Evolutionary conservation across 208 protist genomes (phyloP), one percentile per base, ranked within the genome.

Genomic region (Blechomonas ayalai): DNA sequence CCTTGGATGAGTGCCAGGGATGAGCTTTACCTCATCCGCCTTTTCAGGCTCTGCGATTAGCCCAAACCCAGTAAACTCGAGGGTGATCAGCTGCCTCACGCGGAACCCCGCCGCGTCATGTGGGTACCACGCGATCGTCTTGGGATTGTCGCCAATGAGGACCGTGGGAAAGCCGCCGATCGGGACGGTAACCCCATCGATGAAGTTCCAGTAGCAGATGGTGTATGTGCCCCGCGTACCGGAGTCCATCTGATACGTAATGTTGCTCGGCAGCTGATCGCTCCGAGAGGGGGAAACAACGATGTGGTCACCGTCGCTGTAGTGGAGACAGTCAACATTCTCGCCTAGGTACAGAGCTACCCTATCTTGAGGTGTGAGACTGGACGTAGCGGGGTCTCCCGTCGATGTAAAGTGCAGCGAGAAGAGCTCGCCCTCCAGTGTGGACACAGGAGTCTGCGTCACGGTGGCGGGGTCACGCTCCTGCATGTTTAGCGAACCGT

Each of bases 371-470:
- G 47, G 52, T 13, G 57, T 60, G 23, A 84, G 47, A 12, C 9
- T 25, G 1, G 33, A 23, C 16, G 34, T 44, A 20, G 53, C 52
- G 20, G 46, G 15, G 19, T 34, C 44, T 8, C 32, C 56, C 16
- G 50, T 45, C 8, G 29, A 45, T 3, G 47, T 73, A 49, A 92
- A 92, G 44, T 81, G 56, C 15, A 92, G 49, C 53, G 87, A 90
- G 56, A 95, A 92, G 24, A 90, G 61, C 50, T 95, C 82, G 27
- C 80, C 75, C 31, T 92, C 80, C 12, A 85, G 56, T 0, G 69
- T 53, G 16, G 52, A 46, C 27, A 66, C 50, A 8, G 86, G 82
- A 1, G 59, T 78, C 46, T 71, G 55, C 2, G 35, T 56, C 28
- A 92, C 69, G n/a, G 15, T 19, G 19, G 42, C 25, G 4, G 87